Evolutionary conservation across 2,329 filamentous ascomycete genomes (phyloP).

Genomic region (Geoglossum cookeanum): DNA sequence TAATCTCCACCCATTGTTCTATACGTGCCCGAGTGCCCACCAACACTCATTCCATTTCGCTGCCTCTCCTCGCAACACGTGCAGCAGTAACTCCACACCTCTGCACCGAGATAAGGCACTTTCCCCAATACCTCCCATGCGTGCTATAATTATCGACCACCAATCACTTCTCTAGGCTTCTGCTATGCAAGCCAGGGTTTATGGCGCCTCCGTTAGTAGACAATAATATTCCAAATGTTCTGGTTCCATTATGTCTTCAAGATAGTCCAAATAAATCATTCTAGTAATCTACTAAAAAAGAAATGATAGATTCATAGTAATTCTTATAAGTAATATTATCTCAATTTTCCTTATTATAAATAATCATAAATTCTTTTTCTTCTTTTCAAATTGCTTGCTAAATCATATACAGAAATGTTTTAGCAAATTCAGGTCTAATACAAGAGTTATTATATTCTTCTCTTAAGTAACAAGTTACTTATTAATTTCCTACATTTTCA

Average conservation of each 20-base stretch:
- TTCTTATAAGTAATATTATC: conserved; percentile 10
- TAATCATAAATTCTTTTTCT: not conserved
- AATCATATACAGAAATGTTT: not conserved
- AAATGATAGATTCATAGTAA: not conserved
- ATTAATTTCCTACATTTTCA: not conserved
- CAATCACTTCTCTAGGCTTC: too few species aligned
- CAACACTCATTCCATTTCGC: too few species aligned
- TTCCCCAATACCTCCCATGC: too few species aligned
- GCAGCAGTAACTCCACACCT: too few species aligned
- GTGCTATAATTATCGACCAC: too few species aligned
- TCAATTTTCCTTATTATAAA: not conserved
- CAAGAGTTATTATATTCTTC: not conserved
- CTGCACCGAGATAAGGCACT: too few species aligned
- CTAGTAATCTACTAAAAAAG: not conserved
- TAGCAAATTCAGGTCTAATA: not conserved
- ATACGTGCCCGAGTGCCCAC: too few species aligned
- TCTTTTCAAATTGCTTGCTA: not conserved
- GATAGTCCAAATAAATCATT: not conserved
- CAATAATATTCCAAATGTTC: not conserved
- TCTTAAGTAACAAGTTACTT: not conserved
- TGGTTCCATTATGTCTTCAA: not conserved
- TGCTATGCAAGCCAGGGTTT: too few species aligned
- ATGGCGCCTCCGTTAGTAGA: not conserved
- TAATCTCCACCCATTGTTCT: too few species aligned
- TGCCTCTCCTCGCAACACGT: too few species aligned